Evolutionary conservation across 306 rosid genomes (phyloP).

Genomic region (Trifolium fragiferum): DNA sequence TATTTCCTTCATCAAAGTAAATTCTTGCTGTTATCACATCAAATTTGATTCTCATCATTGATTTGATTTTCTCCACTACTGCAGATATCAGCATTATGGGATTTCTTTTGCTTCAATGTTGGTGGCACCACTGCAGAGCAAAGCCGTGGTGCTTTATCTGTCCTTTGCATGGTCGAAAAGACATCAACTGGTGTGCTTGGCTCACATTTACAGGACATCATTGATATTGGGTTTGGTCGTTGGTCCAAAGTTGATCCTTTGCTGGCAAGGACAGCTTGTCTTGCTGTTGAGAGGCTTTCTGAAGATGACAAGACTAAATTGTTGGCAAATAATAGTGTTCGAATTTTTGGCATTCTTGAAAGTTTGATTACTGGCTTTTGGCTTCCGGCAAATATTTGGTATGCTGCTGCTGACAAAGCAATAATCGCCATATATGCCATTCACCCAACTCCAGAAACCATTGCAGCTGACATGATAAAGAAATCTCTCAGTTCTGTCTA

Average conservation of each 20-base stretch:
- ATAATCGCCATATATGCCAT: slow-evolving; percentile 78
- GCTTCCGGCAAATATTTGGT: slow-evolving; percentile 90
- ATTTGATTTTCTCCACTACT: slow-evolving; percentile 38
- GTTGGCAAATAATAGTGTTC: slow-evolving; percentile 63
- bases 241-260: slow-evolving; percentile 95
- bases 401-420: slow-evolving; percentile 91
- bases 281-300: slow-evolving; percentile 82
- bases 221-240: slow-evolving; percentile 96
- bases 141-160: slow-evolving; percentile 88
- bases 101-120: slow-evolving; percentile 90
- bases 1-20: slow-evolving; percentile 20
- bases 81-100: slow-evolving; percentile 92
- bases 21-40: slow-evolving; percentile 17
- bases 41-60: slow-evolving; percentile 28
- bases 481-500: slow-evolving; percentile 65
- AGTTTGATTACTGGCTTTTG: slow-evolving; percentile 76
- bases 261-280: slow-evolving; percentile 93
- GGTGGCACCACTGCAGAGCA: slow-evolving; percentile 90
- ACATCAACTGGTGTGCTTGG: slow-evolving; percentile 72
- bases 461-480: slow-evolving; percentile 71
- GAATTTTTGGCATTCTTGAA: slow-evolving; percentile 75
- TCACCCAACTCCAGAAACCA: slow-evolving; percentile 88
- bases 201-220: slow-evolving; percentile 84
- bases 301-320: slow-evolving; percentile 79
- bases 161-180: slow-evolving; percentile 94